Base-by-base conservation (phyloP, 2,329 filamentous ascomycete species). In the Nemania sp. region DNA sequence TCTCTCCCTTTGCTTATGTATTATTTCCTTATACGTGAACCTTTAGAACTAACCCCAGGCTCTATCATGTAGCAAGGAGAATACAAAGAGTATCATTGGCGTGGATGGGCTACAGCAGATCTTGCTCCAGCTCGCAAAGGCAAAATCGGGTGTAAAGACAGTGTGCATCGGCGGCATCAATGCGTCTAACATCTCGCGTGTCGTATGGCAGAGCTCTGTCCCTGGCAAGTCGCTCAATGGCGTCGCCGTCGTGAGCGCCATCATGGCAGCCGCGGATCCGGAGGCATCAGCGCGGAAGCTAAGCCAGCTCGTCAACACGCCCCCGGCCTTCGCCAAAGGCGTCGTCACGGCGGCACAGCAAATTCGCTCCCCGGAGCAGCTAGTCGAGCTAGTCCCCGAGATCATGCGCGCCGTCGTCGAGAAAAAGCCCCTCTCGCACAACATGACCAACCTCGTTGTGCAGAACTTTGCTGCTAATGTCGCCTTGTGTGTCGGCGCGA, bases 401-500 rank as follows among this genome's bases (percentile, higher is more conserved):
- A 80, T 92, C 20, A 83, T 97, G 51, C 83, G 82, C 67, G 83
- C 85, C 5, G 86, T 97, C 55, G 87, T 87, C 5, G 78, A 83
- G 2, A 84, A 81, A 51, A 90, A 87, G 64, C 94, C 94, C 0
- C 85, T 98, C 24, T 92, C 92, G 58, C 95, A 98, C 81, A 98
- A 97, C 81, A 98, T 98, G 93, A 98, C 96, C 61, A 98, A 98
- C 78, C 86, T 94, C 60, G 95, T 98, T 0, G 95, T 98, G 24
- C 94, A 97, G 76, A 97, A 98, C 81, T 92, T 98, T 75, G 93
- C 94, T 18, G 95, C 96, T 60, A 98, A 97, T 76, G 91, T 98
- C 2, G 93, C 93, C 45, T 86, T 98, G 18, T 89, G 91, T 38
- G 86, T 97, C 60, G 95, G 95, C 41, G 92, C 92, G 13, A 96